Percentiles rank a stretch among this genome's conserved stretches.
phyloP scores from a whole-genome alignment of 805 yeast species.

The Monosporozyma unispora region DNA sequence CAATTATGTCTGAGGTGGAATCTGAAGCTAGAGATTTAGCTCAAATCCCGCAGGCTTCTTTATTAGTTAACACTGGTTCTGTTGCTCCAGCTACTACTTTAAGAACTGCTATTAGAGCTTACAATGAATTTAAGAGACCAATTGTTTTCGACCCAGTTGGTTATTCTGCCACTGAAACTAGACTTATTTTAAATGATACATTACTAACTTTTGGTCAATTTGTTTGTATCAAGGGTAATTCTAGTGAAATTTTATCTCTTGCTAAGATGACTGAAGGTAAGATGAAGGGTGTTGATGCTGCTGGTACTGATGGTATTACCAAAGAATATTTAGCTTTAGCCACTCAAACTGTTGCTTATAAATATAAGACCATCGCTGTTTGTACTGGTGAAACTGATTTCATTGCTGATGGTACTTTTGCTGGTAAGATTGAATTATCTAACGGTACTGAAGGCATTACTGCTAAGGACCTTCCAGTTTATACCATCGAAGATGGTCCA shows the following conservation, averaged over 20 bases:
- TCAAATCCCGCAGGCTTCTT: slow-evolving; percentile 40
- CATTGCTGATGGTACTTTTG: slow-evolving; percentile 38
- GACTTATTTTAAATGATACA: slow-evolving; percentile 40
- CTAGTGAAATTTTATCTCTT: slow-evolving; percentile 62
- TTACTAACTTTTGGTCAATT: slow-evolving; percentile 50
- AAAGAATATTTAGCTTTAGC: slow-evolving; percentile 30
- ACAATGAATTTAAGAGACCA: slow-evolving; percentile 49
- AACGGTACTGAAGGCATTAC: slow-evolving; percentile 12
- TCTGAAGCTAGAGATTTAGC: slow-evolving; percentile 66
- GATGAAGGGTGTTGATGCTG: slow-evolving; percentile 72
- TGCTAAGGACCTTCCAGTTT: slow-evolving; percentile 22
- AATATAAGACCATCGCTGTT: slow-evolving; percentile 52
- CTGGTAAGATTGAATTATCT: slow-evolving; percentile 17
- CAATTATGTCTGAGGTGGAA: slow-evolving; percentile 73
- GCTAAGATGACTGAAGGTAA: slow-evolving; percentile 38
- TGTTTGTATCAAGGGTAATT: slow-evolving; percentile 73
- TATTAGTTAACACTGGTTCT: slow-evolving; percentile 73
- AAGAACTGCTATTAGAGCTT: slow-evolving; percentile 44
- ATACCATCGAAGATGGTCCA: slow-evolving; percentile 44
- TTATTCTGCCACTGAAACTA: slow-evolving; percentile 65
- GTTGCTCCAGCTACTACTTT: slow-evolving; percentile 41
- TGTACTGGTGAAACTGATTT: slow-evolving; percentile 57
- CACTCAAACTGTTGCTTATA: slow-evolving; percentile 42
- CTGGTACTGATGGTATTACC: slow-evolving; percentile 20
- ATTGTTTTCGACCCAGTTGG: slow-evolving; percentile 90